Evolutionary conservation across 2,329 filamentous ascomycete species (phyloP), one percentile per base, ranked within the genome.

Genomic region (Botryosphaeria dothidea): DNA sequence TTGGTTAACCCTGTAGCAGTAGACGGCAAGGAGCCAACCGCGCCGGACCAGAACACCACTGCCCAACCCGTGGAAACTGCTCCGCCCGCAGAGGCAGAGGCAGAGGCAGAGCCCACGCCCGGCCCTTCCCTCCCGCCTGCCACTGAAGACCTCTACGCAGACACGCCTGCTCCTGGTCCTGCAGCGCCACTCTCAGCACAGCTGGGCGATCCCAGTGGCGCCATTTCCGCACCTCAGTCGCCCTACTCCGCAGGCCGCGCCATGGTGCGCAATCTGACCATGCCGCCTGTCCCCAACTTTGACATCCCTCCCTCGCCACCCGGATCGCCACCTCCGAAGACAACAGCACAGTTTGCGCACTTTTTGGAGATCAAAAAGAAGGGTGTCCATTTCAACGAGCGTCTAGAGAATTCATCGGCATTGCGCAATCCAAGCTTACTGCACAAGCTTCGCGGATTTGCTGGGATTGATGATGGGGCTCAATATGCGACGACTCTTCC

Each of bases 301-400:
- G 82, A 88, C 69, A 92, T 95, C 67, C 91, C 91, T 0, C 83
- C 86, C 9, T 92, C 91, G 3, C 91, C 91, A 1, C 88, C 89
- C 0, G 86, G 86, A 5, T 78, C 78, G 15, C 79, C 79, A 15
- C 77, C 78, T 21, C 75, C 77, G 46, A 71, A 69, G 43, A 72
- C 88, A 13, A 88, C 85, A 58, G 83, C 85, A 69, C 93, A 92
- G 71, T 90, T 94, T 70, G 84, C 87, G 67, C 86, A 88, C 66
- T 94, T 95, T 69, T 84, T 94, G 0, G 83, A 86, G 51, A 83
- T 94, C n/a, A 95, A 95, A 79, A 88, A 86, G 72, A 86, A 89
- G 68, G 89, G 89, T 4, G 83, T 88, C 17, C 92, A 95, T 77
- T 94, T 94, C 82, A 93, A 95, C 75, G 82, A 87, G 70, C 88